Evolutionary conservation across 805 yeast genomes (phyloP), one percentile per base, ranked within the genome.

Genomic region (Clavispora carvajalis): DNA sequence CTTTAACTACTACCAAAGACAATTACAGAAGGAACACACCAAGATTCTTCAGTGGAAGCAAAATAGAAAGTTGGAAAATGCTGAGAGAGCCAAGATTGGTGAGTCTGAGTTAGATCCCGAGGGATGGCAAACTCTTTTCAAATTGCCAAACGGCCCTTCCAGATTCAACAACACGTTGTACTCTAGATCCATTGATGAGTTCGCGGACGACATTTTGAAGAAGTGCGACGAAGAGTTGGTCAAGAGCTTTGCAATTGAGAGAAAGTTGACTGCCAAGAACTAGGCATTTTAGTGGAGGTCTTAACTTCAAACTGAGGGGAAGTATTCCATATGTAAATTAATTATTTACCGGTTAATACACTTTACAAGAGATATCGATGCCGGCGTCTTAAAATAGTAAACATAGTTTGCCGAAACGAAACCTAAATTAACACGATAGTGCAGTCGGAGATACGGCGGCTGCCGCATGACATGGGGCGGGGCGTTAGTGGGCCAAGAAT

Each of bases 1-100:
- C 64, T 80, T 82, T 71, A 82, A 84, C 69, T 85, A 82, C 65
- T 84, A 77, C 69, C 93, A 85, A 66, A 79, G 95, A 68, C 82
- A 78, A 53, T 69, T 78, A 44, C 75, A 80, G 36, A 76, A 88
- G 58, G 95, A 85, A 58, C 68, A 73, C 59, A 63, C 79, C 45
- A 84, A 82, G 67, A 73, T 85, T 49, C 69, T 71, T 48, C 86
- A 80, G 57, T 85, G 91, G 90, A 81, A 82, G 57, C 79, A 76
- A 55, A 79, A 77, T 60, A 69, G 85, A 57, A 75, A 76, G 60
- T 69, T 74, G 44, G 90, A 83, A 52, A 82, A 83, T 62, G 69
- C 72, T 31, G 76, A 72, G 50, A 73, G 84, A 47, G 75, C 74
- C 40, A 76, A 78, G 55, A 62, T 58, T 26, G 82, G 85, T 41